Evolutionary conservation across 2,329 filamentous ascomycete genomes (phyloP).

Genomic region (Trichoderma asperellum): DNA sequence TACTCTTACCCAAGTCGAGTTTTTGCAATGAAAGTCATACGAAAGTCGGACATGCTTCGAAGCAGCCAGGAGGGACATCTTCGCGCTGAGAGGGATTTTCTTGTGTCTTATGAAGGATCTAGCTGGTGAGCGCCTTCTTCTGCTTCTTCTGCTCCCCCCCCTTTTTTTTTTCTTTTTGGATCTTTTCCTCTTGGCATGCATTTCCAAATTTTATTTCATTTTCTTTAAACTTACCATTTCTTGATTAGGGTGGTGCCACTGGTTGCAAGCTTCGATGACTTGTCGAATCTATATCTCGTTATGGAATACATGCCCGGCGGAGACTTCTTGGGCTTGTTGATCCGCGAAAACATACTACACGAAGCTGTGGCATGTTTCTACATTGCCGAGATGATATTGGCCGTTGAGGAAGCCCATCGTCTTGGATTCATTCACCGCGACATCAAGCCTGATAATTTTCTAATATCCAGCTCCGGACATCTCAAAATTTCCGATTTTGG

Average conservation of each 20-base stretch:
- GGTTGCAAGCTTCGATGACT: constrained; percentile 86
- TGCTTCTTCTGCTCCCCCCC: not conserved
- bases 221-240: not conserved
- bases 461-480: constrained; percentile 86
- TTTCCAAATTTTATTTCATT: not conserved
- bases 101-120: constrained; percentile 86
- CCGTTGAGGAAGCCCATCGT: constrained; percentile 87
- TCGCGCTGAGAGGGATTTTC: constrained; percentile 86
- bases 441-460: constrained; percentile 96
- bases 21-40: constrained; percentile 96
- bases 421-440: constrained; percentile 93
- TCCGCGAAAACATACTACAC: constrained; percentile 80
- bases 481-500: constrained; percentile 97
- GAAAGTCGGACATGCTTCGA: constrained; percentile 88
- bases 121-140: constrained; percentile 61
- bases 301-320: constrained; percentile 99
- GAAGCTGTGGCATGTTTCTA: constrained; percentile 85
- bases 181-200: not conserved
- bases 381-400: constrained; percentile 92
- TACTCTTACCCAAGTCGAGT: constrained; percentile 55
- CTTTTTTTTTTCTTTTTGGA: no score
- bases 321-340: constrained; percentile 85
- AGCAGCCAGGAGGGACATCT: constrained; percentile 92
- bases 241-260: constrained; percentile 75
- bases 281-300: constrained; percentile 81